Conservation (phyloP, 139 green algal genomes). For the Chlorella sp. region DNA sequence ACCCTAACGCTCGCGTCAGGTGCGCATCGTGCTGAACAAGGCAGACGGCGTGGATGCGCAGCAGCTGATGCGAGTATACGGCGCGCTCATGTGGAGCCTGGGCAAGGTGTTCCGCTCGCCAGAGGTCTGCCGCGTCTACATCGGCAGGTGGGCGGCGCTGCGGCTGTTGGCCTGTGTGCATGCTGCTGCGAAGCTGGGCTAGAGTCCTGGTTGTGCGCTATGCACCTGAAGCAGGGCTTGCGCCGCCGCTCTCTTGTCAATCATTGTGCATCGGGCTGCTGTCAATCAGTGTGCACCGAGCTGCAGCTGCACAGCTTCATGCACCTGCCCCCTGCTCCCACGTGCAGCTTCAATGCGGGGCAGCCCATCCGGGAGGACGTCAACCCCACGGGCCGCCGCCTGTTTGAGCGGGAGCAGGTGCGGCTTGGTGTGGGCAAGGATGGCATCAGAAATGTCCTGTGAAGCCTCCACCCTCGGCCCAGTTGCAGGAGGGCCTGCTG, state of each 20-base stretch:
- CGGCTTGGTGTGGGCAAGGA: background rate
- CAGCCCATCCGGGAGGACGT: constrained; percentile 62
- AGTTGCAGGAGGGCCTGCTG: constrained; percentile 83
- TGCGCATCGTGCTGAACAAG: constrained; percentile 98
- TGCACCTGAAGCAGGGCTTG: background rate
- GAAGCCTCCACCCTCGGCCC: too few relatives aligned
- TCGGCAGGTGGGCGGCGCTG: constrained; percentile 61
- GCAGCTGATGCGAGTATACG: constrained; percentile 99
- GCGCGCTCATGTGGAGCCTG: constrained; percentile 98
- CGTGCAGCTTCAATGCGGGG: constrained; percentile 78
- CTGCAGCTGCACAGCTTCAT: too few relatives aligned
- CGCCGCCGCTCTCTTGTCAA: background rate
- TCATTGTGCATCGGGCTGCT: too few relatives aligned
- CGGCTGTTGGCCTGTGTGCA: background rate
- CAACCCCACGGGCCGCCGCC: constrained; percentile 75
- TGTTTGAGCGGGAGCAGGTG: constrained; percentile 92
- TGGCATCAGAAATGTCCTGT: constrained; percentile 12
- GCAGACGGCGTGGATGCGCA: constrained; percentile 89
- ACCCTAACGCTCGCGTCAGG: constrained; percentile 44
- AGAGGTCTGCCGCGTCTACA: constrained; percentile 94
- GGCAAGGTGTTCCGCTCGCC: constrained; percentile 94
- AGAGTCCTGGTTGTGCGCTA: background rate
- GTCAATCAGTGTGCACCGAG: too few relatives aligned
- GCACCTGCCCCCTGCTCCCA: constrained; percentile 28
- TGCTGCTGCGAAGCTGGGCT: background rate